phyloP scores from a whole-genome alignment of 2,329 filamentous ascomycete genomes.

The Chaetomium olivaceum region DNA sequence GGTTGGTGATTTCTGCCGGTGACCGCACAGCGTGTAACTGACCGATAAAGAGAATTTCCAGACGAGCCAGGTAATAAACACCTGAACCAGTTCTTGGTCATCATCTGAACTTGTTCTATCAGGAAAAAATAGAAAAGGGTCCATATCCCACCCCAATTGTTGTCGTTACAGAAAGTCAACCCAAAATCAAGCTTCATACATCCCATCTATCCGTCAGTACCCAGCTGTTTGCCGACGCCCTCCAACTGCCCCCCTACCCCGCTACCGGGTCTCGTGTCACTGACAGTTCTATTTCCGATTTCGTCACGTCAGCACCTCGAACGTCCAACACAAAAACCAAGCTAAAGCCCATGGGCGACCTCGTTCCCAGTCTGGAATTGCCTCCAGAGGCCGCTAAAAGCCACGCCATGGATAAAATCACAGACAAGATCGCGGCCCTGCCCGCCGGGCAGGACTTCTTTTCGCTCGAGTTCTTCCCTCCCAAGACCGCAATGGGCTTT shows the following conservation, averaged over 20 bases:
- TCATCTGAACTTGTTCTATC: neutral
- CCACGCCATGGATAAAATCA: slow-evolving; percentile 76
- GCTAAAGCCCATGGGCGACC: slow-evolving; percentile 27
- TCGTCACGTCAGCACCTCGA: neutral
- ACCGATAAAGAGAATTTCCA: slow-evolving; percentile 18
- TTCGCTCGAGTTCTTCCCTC: slow-evolving; percentile 98
- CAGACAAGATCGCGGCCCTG: slow-evolving; percentile 90
- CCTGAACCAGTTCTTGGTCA: no score
- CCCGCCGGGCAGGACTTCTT: slow-evolving; percentile 82
- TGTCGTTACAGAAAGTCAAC: neutral
- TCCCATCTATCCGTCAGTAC: neutral
- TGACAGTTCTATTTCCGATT: neutral
- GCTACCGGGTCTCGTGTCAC: slow-evolving; percentile 8
- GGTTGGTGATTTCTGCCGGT: slow-evolving; percentile 19
- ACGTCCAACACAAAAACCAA: neutral
- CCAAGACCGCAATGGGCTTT: slow-evolving; percentile 94
- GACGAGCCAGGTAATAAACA: neutral
- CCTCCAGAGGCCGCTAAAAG: slow-evolving; percentile 26
- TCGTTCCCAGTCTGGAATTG: slow-evolving; percentile 27
- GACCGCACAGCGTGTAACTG: slow-evolving; percentile 14
- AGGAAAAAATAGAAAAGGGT: neutral
- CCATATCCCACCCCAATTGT: neutral
- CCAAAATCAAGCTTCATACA: neutral
- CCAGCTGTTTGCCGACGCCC: neutral
- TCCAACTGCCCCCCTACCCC: neutral